Evolutionary conservation across 2,329 filamentous ascomycete species (phyloP).

Genomic region (Aspergillus quadricinctus): DNA sequence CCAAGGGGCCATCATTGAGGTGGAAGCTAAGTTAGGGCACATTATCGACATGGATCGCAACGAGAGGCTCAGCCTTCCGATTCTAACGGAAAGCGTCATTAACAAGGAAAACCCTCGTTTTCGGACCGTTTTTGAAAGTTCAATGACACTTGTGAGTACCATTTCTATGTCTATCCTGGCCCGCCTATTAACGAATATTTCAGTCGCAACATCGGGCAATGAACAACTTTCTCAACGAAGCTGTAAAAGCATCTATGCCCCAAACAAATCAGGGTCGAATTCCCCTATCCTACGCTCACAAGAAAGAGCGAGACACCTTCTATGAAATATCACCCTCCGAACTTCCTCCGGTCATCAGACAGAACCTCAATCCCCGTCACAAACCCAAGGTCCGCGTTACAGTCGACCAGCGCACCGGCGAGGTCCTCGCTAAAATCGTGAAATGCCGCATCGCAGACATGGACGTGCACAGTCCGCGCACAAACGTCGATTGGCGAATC

Average conservation of each 20-base stretch:
- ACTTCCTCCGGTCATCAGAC: slow-evolving; percentile 61
- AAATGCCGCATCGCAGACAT: slow-evolving; percentile 85
- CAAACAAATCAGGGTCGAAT: slow-evolving; percentile 33
- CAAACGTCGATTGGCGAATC: slow-evolving; percentile 82
- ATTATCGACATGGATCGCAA: slow-evolving; percentile 70
- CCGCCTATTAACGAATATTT: neutral
- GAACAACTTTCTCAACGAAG: slow-evolving; percentile 81
- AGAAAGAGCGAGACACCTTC: slow-evolving; percentile 77
- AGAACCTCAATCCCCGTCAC: slow-evolving; percentile 56
- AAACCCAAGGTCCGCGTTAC: slow-evolving; percentile 68
- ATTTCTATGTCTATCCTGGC: neutral
- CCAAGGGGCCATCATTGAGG: slow-evolving; percentile 72
- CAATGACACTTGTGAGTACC: slow-evolving; percentile 75
- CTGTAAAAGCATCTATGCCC: slow-evolving; percentile 48
- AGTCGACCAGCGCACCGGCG: slow-evolving; percentile 66
- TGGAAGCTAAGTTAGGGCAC: slow-evolving; percentile 88
- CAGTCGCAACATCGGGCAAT: slow-evolving; percentile 75
- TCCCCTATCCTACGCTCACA: slow-evolving; percentile 71
- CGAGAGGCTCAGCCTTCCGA: slow-evolving; percentile 62
- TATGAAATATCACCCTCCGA: slow-evolving; percentile 64
- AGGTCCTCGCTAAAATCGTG: slow-evolving; percentile 76
- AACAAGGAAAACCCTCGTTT: slow-evolving; percentile 48
- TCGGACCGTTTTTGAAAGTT: slow-evolving; percentile 71
- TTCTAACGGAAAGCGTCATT: slow-evolving; percentile 68
- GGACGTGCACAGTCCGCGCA: slow-evolving; percentile 75